Conservation (phyloP, 176 grass and related monocot species). For the Cenchrus purpureus region DNA sequence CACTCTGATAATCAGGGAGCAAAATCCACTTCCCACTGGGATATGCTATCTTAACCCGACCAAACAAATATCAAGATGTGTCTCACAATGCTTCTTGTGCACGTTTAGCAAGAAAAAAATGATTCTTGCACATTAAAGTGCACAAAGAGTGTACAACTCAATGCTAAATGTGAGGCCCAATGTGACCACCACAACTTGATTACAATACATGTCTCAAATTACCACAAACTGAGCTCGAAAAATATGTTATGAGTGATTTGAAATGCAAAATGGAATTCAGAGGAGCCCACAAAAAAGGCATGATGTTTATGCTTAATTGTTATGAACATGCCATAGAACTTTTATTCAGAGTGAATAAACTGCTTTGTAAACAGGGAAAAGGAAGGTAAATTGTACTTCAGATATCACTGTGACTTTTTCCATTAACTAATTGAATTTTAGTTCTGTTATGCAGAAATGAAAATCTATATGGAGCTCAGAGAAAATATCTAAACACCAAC, state of each 20-base stretch:
- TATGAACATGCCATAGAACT: no score
- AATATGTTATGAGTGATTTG: no score
- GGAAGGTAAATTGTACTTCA: neutral
- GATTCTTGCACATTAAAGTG: no score
- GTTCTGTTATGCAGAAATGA: neutral
- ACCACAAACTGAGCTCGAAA: no score
- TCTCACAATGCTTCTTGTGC: slow-evolving; percentile 9
- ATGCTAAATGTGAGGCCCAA: neutral
- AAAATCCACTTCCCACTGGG: neutral
- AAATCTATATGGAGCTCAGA: slow-evolving; percentile 8
- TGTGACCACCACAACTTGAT: neutral
- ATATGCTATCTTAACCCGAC: neutral
- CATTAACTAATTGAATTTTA: neutral
- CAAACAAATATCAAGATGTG: neutral
- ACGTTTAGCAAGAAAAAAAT: neutral
- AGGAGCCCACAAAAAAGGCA: no score
- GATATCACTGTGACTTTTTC: no score
- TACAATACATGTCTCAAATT: neutral
- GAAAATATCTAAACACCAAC: slow-evolving; percentile 40
- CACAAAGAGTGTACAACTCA: neutral
- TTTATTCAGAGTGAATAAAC: no score
- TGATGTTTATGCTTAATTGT: no score
- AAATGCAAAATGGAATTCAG: no score
- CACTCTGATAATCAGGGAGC: neutral
- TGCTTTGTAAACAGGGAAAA: neutral